Conservation (phyloP, 805 yeast species). For the Candida glaebosa region DNA sequence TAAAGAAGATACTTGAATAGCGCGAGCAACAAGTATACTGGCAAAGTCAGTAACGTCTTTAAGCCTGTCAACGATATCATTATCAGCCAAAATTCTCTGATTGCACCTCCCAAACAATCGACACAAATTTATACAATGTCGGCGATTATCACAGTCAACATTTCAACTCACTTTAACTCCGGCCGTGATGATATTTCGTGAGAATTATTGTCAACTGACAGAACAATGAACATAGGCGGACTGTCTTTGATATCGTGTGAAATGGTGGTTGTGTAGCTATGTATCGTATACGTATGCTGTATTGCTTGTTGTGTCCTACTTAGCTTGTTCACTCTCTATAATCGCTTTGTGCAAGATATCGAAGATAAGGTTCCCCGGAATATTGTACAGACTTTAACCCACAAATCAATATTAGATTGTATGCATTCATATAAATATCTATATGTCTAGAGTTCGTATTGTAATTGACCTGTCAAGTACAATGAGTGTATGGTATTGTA, state of each 20-base stretch:
- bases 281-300: no score
- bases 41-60: slow-evolving; percentile 11
- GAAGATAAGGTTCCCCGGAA: no score
- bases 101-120: background rate
- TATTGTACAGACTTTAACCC: no score
- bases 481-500: background rate
- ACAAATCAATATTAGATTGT: background rate
- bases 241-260: no score
- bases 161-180: no score
- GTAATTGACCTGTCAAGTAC: slow-evolving; percentile 1
- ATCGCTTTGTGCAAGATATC: no score
- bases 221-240: no score
- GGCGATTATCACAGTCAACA: background rate
- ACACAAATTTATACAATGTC: background rate
- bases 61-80: slow-evolving; percentile 8
- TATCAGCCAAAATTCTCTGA: background rate
- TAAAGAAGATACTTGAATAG: slow-evolving; percentile 9
- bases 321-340: no score
- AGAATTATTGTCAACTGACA: no score
- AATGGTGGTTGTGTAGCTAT: no score
- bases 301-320: no score
- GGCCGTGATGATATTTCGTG: no score
- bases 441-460: background rate
- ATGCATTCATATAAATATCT: background rate
- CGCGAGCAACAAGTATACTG: slow-evolving; percentile 13